These are phyloP conservation scores for Russula ochroleuca DNA, from an alignment of 768 basidiomycete species.

Conservation along the genomic window DNA sequence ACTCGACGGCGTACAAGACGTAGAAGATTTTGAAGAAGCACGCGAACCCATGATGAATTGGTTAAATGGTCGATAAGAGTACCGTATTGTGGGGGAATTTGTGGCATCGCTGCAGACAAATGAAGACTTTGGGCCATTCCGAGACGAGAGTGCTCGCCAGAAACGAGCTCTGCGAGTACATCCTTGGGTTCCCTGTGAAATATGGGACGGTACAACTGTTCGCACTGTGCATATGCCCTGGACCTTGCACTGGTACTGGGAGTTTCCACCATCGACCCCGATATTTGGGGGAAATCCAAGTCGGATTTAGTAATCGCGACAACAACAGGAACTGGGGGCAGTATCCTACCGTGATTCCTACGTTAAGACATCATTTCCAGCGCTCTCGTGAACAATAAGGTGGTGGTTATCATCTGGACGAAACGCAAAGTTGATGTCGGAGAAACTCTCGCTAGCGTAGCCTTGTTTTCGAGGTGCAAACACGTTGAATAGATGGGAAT, in stretches of 20 bases:
- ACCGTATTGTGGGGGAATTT: too few relatives aligned
- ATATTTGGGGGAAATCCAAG: neutral
- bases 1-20: neutral
- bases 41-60: neutral
- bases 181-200: neutral
- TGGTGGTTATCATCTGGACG: neutral
- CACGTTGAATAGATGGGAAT: neutral
- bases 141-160: neutral
- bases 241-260: neutral
- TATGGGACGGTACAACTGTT: neutral
- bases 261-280: neutral
- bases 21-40: neutral
- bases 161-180: neutral
- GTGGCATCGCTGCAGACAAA: neutral
- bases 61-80: neutral
- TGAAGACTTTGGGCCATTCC: neutral
- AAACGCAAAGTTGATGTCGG: neutral
- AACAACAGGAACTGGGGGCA: neutral
- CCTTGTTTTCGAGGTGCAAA: neutral
- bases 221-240: neutral
- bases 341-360: neutral
- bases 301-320: conserved; percentile 7
- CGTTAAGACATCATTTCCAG: neutral
- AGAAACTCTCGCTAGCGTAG: neutral
- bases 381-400: neutral